phyloP scores from a whole-genome alignment of 345 rosid species.

The Xanthoceras sorbifolium region DNA sequence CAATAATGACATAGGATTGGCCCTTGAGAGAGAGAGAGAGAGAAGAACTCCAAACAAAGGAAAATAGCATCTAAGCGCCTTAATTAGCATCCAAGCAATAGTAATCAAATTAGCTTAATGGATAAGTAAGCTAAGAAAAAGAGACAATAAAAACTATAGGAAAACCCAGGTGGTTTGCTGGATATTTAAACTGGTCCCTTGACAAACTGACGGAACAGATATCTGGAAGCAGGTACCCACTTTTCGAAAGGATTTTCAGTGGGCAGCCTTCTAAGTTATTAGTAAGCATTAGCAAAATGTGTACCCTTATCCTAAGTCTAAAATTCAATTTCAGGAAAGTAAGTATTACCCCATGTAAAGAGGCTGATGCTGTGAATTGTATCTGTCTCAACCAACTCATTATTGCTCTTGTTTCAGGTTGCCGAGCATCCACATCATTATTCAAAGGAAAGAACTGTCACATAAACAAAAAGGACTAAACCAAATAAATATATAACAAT shows the following conservation, averaged over 20 bases:
- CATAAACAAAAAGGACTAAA: slow-evolving; percentile 15
- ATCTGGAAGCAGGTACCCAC: neutral
- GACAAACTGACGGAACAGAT: neutral
- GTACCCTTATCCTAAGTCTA: slow-evolving; percentile 2
- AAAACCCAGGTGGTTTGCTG: neutral
- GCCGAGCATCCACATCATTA: slow-evolving; percentile 56
- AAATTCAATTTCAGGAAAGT: slow-evolving; percentile 10
- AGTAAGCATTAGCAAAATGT: neutral
- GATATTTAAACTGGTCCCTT: neutral
- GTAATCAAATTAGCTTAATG: too few relatives aligned
- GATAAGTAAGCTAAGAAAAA: neutral
- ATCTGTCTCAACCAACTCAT: slow-evolving; percentile 80
- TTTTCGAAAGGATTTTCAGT: neutral
- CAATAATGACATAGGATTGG: neutral
- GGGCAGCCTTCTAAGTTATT: neutral
- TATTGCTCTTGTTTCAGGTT: slow-evolving; percentile 90
- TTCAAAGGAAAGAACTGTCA: slow-evolving; percentile 76
- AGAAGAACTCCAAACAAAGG: neutral
- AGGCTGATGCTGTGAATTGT: slow-evolving; percentile 84
- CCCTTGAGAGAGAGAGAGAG: neutral
- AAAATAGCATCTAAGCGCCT: neutral
- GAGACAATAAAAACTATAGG: neutral
- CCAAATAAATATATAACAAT: neutral
- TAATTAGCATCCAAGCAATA: neutral
- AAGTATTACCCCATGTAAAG: slow-evolving; percentile 83